phyloP scores from a whole-genome alignment of 495 filamentous ascomycete genomes.

The Tuber melanosporum region DNA sequence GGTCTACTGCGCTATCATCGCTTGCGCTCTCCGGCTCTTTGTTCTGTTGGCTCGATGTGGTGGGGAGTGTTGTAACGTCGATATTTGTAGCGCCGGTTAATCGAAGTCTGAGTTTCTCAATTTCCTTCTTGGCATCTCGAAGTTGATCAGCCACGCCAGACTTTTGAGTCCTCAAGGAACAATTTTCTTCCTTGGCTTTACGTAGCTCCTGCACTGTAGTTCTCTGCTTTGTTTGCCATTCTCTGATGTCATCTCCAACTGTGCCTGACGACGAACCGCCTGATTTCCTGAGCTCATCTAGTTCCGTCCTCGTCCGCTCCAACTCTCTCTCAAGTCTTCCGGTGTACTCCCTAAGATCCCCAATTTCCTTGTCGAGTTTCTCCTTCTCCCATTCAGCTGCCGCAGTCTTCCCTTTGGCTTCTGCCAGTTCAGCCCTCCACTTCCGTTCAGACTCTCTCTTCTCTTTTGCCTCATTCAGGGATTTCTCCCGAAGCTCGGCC shows the following conservation, averaged over 20 bases:
- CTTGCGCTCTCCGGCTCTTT: slow-evolving; percentile 35
- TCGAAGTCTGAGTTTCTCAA: slow-evolving; percentile 43
- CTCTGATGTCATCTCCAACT: slow-evolving; percentile 18
- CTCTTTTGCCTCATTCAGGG: slow-evolving; percentile 47
- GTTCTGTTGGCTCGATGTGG: slow-evolving; percentile 5
- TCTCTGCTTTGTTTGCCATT: slow-evolving; percentile 39
- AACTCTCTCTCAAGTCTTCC: slow-evolving; percentile 46
- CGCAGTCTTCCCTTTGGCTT: slow-evolving; percentile 52
- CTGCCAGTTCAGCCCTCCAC: slow-evolving; percentile 55
- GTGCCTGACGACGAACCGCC: not conserved
- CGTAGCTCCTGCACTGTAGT: slow-evolving; percentile 46
- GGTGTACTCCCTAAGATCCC: slow-evolving; percentile 55
- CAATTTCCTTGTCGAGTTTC: slow-evolving; percentile 60
- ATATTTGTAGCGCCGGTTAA: slow-evolving; percentile 8
- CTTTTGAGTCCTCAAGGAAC: slow-evolving; percentile 49
- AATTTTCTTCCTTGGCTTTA: slow-evolving; percentile 52
- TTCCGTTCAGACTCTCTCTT: slow-evolving; percentile 50
- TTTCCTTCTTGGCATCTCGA: slow-evolving; percentile 48
- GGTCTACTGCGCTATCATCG: slow-evolving; percentile 39
- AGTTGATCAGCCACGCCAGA: slow-evolving; percentile 50
- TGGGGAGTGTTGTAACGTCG: slow-evolving; percentile 10
- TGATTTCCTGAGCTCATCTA: slow-evolving; percentile 27
- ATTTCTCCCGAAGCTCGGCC: slow-evolving; percentile 46
- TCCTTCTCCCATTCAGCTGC: slow-evolving; percentile 54
- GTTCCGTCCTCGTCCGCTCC: slow-evolving; percentile 26